Evolutionary conservation across 192 early-diverging fungal species (phyloP), one percentile per base, ranked within the genome.

Genomic region (Podila epicladia): DNA sequence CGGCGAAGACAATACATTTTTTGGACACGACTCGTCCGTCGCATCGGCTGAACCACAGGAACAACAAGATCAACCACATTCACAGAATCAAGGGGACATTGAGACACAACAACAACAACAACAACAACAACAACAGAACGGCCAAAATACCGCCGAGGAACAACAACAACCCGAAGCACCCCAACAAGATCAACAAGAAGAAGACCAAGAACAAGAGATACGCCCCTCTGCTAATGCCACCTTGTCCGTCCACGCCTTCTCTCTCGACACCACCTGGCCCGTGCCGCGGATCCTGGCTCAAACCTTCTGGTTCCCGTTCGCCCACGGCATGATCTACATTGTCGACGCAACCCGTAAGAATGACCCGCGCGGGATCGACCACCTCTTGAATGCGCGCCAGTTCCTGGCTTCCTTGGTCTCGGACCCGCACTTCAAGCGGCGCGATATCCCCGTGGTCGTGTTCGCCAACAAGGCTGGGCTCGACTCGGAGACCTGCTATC

Each of bases 321-420:
- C 77, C 0, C 77, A 80, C 31, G 77, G 77, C 2, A 80, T 80
- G 33, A 65, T 80, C 55, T 80, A 73, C 31, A 69, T 80, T 45
- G 77, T 80, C 17, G 77, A 80, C 37, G 77, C 71, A 26, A 73
- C 77, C n/a, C 70, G 77, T 45, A 80, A 80, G 58, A 72, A 80
- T 15, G 77, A 80, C 35, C 71, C 77, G 29, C 77, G 77, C 3
- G 77, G 71, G 8, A 71, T 80, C 24, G 77, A 80, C 24, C 77
- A 80, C 53, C 45, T 80, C 5, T 9, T 80, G 9, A 80, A 69
- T n/a, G 70, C 77, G 26, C 65, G 77, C 12, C 77, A 73, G 26
- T 80, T 80, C 57, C 33, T 80, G 17, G 32, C 59, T 2, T 73
- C 77, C 0, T 26, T 80, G 29, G 32, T 80, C 28, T 29, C 70